Percentiles rank a stretch among this genome's conserved stretches.
phyloP scores from a whole-genome alignment of 176 grass and related monocot species.

The Ensete glaucum region DNA sequence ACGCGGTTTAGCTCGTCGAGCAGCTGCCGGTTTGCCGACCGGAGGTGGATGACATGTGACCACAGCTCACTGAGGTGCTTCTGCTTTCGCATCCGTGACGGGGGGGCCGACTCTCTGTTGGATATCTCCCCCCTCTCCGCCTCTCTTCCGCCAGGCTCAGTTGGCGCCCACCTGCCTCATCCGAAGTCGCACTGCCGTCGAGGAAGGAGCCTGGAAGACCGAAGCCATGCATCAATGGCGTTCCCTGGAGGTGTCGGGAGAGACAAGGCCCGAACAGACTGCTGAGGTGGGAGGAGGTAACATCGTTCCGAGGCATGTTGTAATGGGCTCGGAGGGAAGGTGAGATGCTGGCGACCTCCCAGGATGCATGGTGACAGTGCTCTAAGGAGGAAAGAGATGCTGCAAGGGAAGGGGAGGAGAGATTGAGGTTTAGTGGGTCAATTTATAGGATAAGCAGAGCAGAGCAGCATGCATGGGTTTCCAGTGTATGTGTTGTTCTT shows the following conservation, averaged over 20 bases:
- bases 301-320: slow-evolving; percentile 38
- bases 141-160: slow-evolving; percentile 43
- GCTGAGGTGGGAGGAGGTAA: slow-evolving; percentile 43
- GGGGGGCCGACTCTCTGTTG: slow-evolving; percentile 69
- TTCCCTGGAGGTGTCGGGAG: slow-evolving; percentile 8
- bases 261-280: slow-evolving; percentile 6
- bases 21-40: slow-evolving; percentile 34
- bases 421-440: slow-evolving; percentile 24
- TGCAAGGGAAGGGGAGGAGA: slow-evolving; percentile 21
- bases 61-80: slow-evolving; percentile 57
- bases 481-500: slow-evolving; percentile 2
- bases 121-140: slow-evolving; percentile 62
- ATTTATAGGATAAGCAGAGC: slow-evolving; percentile 55
- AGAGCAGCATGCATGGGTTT: slow-evolving; percentile 1
- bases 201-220: slow-evolving; percentile 20
- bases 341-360: slow-evolving; percentile 69
- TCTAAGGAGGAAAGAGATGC: slow-evolving; percentile 11
- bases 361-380: slow-evolving; percentile 43
- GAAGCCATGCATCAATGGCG: slow-evolving; percentile 31
- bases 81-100: slow-evolving; percentile 80
- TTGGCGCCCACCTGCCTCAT: slow-evolving; percentile 24
- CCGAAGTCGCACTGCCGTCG: slow-evolving; percentile 34
- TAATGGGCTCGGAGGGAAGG: slow-evolving; percentile 55
- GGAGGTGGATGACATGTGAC: slow-evolving; percentile 43
- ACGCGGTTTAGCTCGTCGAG: slow-evolving; percentile 63